Percentiles rank a stretch among this genome's conserved stretches.
phyloP scores from a whole-genome alignment of 345 rosid genomes.

The Eutrema yunnanense region DNA sequence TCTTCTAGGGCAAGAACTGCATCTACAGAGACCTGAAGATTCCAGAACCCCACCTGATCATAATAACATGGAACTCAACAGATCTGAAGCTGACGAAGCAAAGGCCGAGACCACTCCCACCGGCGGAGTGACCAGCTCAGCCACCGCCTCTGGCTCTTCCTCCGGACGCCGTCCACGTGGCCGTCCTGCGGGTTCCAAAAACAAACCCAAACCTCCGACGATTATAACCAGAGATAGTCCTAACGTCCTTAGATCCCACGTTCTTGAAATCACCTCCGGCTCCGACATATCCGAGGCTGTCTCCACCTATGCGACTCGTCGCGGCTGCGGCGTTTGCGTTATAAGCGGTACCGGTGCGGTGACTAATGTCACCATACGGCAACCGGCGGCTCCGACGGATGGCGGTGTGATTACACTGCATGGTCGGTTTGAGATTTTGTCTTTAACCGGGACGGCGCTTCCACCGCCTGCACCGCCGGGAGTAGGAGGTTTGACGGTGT shows the following conservation, averaged over 20 bases:
- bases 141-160: slow-evolving; percentile 29
- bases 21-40: slow-evolving; percentile 35
- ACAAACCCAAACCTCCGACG: slow-evolving; percentile 64
- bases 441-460: slow-evolving; percentile 58
- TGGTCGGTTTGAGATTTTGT: slow-evolving; percentile 68
- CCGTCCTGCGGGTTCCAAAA: slow-evolving; percentile 68
- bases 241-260: slow-evolving; percentile 56
- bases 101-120: slow-evolving; percentile 26
- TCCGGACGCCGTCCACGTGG: slow-evolving; percentile 63
- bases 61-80: slow-evolving; percentile 35
- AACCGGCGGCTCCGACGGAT: slow-evolving; percentile 40
- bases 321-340: slow-evolving; percentile 60
- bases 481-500: slow-evolving; percentile 58
- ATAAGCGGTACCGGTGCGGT: slow-evolving; percentile 62
- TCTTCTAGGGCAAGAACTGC: slow-evolving; percentile 41
- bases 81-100: slow-evolving; percentile 37
- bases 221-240: slow-evolving; percentile 64
- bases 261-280: slow-evolving; percentile 56
- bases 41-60: slow-evolving; percentile 21
- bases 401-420: slow-evolving; percentile 63
- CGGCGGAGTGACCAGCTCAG: slow-evolving; percentile 25
- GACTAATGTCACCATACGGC: slow-evolving; percentile 55
- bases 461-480: slow-evolving; percentile 75
- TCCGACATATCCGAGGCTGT: slow-evolving; percentile 54
- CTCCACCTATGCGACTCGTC: slow-evolving; percentile 48